Evolutionary conservation across 768 basidiomycete genomes (phyloP).

Genomic region (Mycena vitilis): DNA sequence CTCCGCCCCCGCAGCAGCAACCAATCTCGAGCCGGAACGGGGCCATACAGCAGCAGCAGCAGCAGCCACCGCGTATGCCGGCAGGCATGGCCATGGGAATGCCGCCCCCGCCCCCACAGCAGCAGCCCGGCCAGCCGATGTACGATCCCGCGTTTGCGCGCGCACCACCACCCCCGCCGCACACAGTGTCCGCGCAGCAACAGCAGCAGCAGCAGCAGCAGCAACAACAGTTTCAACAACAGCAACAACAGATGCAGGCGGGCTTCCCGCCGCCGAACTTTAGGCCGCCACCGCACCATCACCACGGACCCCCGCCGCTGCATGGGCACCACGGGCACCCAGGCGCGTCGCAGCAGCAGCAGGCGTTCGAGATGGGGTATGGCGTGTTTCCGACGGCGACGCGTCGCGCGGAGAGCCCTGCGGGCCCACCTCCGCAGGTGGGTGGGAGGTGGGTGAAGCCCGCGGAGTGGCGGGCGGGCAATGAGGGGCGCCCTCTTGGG

Average conservation of each 20-base stretch:
- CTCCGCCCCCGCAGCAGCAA: conserved; percentile 35
- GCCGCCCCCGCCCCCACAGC: conserved; percentile 26
- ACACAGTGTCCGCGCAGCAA: not conserved
- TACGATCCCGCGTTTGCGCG: conserved; percentile 27
- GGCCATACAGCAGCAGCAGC: conserved; percentile 14
- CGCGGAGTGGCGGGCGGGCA: conserved; percentile 41
- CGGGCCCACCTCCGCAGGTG: conserved; percentile 38
- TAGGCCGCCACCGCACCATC: conserved; percentile 33
- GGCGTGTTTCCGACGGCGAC: conserved; percentile 33
- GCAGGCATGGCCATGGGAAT: conserved; percentile 14
- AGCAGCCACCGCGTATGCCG: conserved; percentile 7
- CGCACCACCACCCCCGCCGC: conserved; percentile 11
- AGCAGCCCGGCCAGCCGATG: conserved; percentile 23
- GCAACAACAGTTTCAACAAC: conserved; percentile 22
- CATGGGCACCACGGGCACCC: conserved; percentile 32
- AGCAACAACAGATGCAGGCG: conserved; percentile 26
- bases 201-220: conserved; percentile 21
- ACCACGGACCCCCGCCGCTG: conserved; percentile 35
- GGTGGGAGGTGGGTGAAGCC: conserved; percentile 43
- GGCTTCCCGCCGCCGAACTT: conserved; percentile 28
- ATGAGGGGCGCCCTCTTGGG: conserved; percentile 28
- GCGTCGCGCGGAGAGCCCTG: conserved; percentile 26
- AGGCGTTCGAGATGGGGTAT: conserved; percentile 39
- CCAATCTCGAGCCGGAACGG: conserved; percentile 19
- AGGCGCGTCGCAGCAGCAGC: conserved; percentile 26